Percentiles rank a stretch among this genome's conserved stretches.
phyloP scores from a whole-genome alignment of 2,329 filamentous ascomycete species.

The Pseudogymnoascus sp. region DNA sequence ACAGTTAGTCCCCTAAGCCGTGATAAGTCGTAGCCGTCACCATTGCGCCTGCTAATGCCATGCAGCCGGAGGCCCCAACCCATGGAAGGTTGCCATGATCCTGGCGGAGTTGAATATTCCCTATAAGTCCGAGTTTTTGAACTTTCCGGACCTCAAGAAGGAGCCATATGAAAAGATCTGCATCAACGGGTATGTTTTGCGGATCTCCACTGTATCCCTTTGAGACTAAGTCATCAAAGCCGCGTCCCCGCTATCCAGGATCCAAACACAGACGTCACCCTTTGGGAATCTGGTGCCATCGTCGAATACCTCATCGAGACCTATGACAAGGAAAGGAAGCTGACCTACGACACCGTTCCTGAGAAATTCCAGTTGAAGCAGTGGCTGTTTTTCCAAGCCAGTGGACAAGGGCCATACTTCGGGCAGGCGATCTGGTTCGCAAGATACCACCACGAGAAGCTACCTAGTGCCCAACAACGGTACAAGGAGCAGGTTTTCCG shows the following conservation, averaged over 20 bases:
- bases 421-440: conserved; percentile 25
- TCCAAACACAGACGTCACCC: conserved; percentile 33
- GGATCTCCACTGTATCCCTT: conserved; percentile 6
- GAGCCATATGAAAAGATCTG: conserved; percentile 27
- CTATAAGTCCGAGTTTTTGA: conserved; percentile 7
- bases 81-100: conserved; percentile 18
- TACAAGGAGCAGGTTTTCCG: conserved; percentile 36
- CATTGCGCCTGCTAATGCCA: not conserved
- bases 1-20: not conserved
- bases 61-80: not conserved
- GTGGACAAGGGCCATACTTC: conserved; percentile 34
- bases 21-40: not conserved
- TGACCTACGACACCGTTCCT: conserved; percentile 26
- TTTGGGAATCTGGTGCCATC: conserved; percentile 38
- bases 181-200: conserved; percentile 16
- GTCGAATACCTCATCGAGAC: conserved; percentile 33
- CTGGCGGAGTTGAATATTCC: conserved; percentile 19
- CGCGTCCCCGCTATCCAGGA: conserved; percentile 26
- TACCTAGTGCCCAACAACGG: conserved; percentile 33
- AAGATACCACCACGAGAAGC: conserved; percentile 29
- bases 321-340: conserved; percentile 31
- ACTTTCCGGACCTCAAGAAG: conserved; percentile 32
- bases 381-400: conserved; percentile 32
- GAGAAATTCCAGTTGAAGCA: conserved; percentile 28
- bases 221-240: not conserved